Evolutionary conservation across 768 basidiomycete species (phyloP).

Genomic region (Leccinum longicurvipes): DNA sequence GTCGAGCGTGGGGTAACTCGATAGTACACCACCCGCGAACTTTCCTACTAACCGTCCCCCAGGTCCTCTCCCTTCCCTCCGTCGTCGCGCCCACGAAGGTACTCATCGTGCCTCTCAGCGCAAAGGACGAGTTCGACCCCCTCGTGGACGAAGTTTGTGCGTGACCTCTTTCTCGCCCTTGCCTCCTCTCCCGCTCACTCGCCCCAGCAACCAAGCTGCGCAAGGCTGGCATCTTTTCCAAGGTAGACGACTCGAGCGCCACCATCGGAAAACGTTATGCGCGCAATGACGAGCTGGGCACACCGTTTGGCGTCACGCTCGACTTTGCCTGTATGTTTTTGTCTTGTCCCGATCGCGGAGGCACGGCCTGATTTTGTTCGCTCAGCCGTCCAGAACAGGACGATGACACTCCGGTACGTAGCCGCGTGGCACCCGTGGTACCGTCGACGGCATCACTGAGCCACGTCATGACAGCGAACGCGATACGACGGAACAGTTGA

Average conservation of each 20-base stretch:
- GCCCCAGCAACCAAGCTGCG: slow-evolving; percentile 79
- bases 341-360: rapidly evolving
- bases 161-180: slow-evolving; percentile 33
- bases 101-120: slow-evolving; percentile 91
- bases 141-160: slow-evolving; percentile 86
- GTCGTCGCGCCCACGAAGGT: slow-evolving; percentile 94
- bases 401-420: slow-evolving; percentile 88
- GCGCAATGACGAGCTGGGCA: slow-evolving; percentile 97
- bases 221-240: slow-evolving; percentile 82
- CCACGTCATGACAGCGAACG: slow-evolving; percentile 60
- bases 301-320: slow-evolving; percentile 93
- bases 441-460: slow-evolving; percentile 2
- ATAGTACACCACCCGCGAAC: neutral
- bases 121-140: slow-evolving; percentile 78
- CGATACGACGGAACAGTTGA: slow-evolving; percentile 90
- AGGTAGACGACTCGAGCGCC: slow-evolving; percentile 93
- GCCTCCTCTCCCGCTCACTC: neutral
- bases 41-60: neutral
- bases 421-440: neutral
- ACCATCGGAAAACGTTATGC: slow-evolving; percentile 97
- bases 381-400: slow-evolving; percentile 84
- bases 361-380: neutral
- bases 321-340: slow-evolving; percentile 76
- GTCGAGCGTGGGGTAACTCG: slow-evolving; percentile 80
- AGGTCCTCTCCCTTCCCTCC: slow-evolving; percentile 90